Percentiles rank a stretch among this genome's conserved stretches.
Evolutionary conservation across 1,284 basidiomycete species (phyloP).

Genomic region (Cutaneotrichosporon cyanovorans): DNA sequence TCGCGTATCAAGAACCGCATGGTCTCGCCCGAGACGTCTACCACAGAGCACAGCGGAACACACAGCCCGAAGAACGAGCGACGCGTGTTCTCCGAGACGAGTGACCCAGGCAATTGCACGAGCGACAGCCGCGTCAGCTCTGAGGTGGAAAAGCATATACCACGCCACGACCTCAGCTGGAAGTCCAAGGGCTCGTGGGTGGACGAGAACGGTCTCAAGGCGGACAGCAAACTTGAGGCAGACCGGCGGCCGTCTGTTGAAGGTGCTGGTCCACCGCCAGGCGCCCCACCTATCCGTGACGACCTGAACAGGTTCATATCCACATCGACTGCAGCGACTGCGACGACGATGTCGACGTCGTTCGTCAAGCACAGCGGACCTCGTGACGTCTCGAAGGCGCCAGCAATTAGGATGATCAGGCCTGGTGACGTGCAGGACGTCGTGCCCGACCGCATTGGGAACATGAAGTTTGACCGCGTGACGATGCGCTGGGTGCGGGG

Average conservation of each 20-base stretch:
- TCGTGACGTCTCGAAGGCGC: conserved; percentile 43
- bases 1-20: conserved; percentile 60
- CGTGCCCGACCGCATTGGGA: conserved; percentile 67
- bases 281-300: conserved; percentile 42
- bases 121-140: conserved; percentile 13
- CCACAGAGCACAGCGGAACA: conserved; percentile 2
- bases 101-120: conserved; percentile 18
- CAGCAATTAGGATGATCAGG: conserved; percentile 53
- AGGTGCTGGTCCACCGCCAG: conserved; percentile 10
- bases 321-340: conserved; percentile 50
- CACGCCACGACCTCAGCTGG: background rate
- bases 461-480: conserved; percentile 74
- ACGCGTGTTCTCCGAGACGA: conserved; percentile 34
- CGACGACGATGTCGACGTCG: conserved; percentile 69
- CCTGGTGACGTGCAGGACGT: conserved; percentile 60
- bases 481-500: conserved; percentile 67
- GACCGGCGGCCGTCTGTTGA: conserved; percentile 1
- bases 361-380: conserved; percentile 72
- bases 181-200: background rate
- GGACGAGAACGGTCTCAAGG: background rate
- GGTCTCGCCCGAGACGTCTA: conserved; percentile 35
- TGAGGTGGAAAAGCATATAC: conserved; percentile 3
- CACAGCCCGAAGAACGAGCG: background rate
- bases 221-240: background rate
- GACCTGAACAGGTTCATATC: conserved; percentile 81